Evolutionary conservation across 2,329 filamentous ascomycete species (phyloP), one percentile per base, ranked within the genome.

Genomic region (Ophiostoma montium): DNA sequence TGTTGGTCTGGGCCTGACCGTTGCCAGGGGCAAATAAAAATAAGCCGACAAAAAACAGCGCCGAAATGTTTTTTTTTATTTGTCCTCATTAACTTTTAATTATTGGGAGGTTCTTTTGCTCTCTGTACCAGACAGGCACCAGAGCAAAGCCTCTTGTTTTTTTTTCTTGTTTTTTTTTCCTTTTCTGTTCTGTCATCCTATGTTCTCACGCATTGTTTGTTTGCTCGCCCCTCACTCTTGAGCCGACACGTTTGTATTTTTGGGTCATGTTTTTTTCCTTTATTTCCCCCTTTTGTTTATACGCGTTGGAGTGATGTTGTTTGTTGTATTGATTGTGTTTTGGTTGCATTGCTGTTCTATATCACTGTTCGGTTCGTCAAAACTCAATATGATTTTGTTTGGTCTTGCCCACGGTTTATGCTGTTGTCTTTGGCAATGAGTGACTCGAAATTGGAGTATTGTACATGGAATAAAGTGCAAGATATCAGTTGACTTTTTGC

Each of bases 1-100:
- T 49, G 70, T 81, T 53, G 75, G 70, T 50, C 61, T 80, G 13
- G 74, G 72, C 45, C 59, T 79, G 46, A 65, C 62, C 39, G 56
- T 75, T 13, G 30, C 46, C 46, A 53, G 48, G 43, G 47, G 27
- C 33, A 49, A 49, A 30, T 47, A 48, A 51, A 31, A 12, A 27
- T 23, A 4, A 21, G n/a, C n/a, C 2, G 15, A 7, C 12, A 16
- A 43, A 3, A 13, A 23, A 39, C 11, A 31, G 7, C 23, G 23
- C 23, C 23, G 8, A 27, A 4, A 8, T 27, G 8, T 47, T 31
- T 53, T 48, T 31, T 52, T 39, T 44, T 13, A 41, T 48, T 42
- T 11, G 10, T 12, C 9, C 31, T 15, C 21, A 41, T 8, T 15
- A 16, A 42, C 39, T 30, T 23, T 42, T 42, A 42, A 42, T 42